Evolutionary conservation across 2,329 filamentous ascomycete genomes (phyloP).

Genomic region (Phialocephala subalpina): DNA sequence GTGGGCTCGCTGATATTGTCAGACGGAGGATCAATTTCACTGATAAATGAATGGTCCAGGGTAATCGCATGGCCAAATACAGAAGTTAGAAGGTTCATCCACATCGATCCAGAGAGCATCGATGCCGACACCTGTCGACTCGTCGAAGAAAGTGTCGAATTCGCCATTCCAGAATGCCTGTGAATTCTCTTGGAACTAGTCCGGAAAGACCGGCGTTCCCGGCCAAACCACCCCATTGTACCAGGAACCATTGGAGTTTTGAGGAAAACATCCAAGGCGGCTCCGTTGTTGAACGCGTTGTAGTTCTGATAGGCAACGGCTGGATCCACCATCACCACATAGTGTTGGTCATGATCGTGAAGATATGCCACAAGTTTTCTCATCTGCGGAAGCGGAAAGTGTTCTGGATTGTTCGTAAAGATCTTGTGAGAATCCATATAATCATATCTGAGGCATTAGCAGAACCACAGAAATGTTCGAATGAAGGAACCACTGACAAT

Average conservation of each 20-base stretch:
- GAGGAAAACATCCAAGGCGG: neutral
- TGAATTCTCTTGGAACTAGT: neutral
- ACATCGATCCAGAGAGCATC: neutral
- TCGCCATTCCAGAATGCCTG: neutral
- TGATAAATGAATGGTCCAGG: neutral
- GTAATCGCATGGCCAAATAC: neutral
- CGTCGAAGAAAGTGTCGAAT: neutral
- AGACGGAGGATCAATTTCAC: neutral
- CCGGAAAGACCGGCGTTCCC: neutral
- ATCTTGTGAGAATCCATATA: neutral
- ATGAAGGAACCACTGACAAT: slow-evolving; percentile 45
- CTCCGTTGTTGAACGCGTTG: neutral
- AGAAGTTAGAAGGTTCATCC: neutral
- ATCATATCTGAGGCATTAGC: neutral
- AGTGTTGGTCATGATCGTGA: neutral
- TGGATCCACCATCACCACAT: neutral
- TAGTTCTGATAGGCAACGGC: slow-evolving; percentile 5
- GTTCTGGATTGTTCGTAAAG: neutral
- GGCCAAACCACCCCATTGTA: neutral
- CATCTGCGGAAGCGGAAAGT: neutral
- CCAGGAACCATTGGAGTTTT: neutral
- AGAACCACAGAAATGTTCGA: neutral
- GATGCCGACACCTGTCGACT: neutral
- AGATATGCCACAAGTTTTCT: neutral
- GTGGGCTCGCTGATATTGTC: neutral